phyloP scores from a whole-genome alignment of 768 basidiomycete genomes.

The Mycena maculata region DNA sequence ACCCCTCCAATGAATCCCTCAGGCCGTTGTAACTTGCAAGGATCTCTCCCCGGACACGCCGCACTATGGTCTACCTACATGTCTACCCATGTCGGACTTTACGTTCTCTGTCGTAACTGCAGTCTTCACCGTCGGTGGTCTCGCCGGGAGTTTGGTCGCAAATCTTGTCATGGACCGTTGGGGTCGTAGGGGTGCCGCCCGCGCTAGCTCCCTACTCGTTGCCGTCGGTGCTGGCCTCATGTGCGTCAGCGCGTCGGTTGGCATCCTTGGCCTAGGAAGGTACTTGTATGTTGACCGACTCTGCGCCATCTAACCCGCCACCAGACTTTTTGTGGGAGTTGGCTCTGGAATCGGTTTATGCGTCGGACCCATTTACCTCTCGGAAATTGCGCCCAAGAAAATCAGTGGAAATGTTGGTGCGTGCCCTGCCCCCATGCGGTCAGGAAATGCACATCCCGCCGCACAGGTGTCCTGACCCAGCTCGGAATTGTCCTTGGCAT shows the following conservation, averaged over 20 bases:
- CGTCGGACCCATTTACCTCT: conserved; percentile 86
- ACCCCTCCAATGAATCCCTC: conserved; percentile 33
- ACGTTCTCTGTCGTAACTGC: conserved; percentile 88
- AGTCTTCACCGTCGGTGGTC: conserved; percentile 88
- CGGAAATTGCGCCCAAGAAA: conserved; percentile 83
- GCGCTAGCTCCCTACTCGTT: conserved; percentile 66
- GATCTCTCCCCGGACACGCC: conserved; percentile 37
- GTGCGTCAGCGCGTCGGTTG: conserved; percentile 67
- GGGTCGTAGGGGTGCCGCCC: conserved; percentile 78
- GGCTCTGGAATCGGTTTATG: conserved; percentile 81
- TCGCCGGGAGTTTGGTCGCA: conserved; percentile 78
- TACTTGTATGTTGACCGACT: conserved; percentile 41
- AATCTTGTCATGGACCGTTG: conserved; percentile 75
- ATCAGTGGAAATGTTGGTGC: conserved; percentile 81
- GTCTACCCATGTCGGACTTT: conserved; percentile 82
- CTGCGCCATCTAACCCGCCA: conserved; percentile 8
- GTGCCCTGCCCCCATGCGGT: conserved; percentile 27
- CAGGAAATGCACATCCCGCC: neutral
- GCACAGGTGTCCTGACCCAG: conserved; percentile 81
- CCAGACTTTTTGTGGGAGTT: conserved; percentile 73
- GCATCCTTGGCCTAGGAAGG: conserved; percentile 74
- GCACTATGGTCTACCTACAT: conserved; percentile 66
- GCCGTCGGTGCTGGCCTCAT: conserved; percentile 74
- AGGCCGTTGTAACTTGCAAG: conserved; percentile 81
- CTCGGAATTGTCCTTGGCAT: conserved; percentile 88